Base-by-base conservation (phyloP, 805 yeast genomes). In the Candida palmyrensis region DNA sequence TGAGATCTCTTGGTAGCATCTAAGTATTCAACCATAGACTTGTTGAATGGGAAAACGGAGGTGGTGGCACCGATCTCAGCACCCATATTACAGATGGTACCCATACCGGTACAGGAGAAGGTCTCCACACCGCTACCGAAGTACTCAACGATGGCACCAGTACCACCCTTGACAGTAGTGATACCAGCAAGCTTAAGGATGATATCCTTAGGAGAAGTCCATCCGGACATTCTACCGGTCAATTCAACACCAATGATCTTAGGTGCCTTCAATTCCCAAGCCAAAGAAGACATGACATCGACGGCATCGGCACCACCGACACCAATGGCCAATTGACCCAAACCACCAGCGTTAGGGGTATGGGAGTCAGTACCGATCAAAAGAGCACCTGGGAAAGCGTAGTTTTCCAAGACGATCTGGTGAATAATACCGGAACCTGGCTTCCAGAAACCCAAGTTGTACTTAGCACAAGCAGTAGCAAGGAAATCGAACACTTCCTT, bases 271-370 rank as follows among this genome's bases (percentile, higher is more conserved):
- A 92, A 76, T 68, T 92, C 98, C 98, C 98, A 92, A 37, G 98
- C 97, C 19, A 92, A 82, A 45, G 92, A 96, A 27, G 97, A 88
- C 55, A 92, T 68, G 32, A 92, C 98, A 62, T 92, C 98, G 36
- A 92, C 98, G 25, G 98, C 98, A 66, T 92, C 98, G 36, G 98
- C 98, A 71, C 98, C 98, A 66, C 98, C 98, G 25, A 92, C 98
- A 67, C 98, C 98, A 57, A 92, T 92, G 51, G 98, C 97, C 46
- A 90, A 81, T 46, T 95, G 96, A 58, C 98, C 98, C 42, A 92
- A 69, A 47, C 98, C 98, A 68, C 98, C 98, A 19, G 98, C 98
- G 53, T 92, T 92, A 30, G 98, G 98, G 30, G 98, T 92, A 62
- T 92, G 98, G 2, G 97, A 89, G 63, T 92, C 98, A 25, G 98